Evolutionary conservation across 2,329 filamentous ascomycete species (phyloP), one percentile per base, ranked within the genome.

Genomic region (Paraconiothyrium sp.): DNA sequence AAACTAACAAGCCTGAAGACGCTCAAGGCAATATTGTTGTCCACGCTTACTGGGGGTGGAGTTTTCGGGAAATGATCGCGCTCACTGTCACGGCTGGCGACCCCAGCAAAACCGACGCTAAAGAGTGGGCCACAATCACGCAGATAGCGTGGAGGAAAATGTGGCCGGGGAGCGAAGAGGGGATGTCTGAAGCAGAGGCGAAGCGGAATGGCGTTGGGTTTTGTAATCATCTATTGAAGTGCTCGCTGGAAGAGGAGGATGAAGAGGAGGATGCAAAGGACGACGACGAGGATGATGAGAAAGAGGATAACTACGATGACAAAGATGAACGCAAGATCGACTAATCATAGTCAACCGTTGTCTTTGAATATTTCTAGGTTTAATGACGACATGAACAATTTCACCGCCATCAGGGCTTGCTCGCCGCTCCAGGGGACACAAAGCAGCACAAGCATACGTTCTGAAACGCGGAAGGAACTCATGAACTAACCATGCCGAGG

Each of bases 111-210:
- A 60, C 51, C 20, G 64, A 64, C 41, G 54, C 39, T 16, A 60
- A 60, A 57, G 61, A 66, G 32, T 66, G 61, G 63, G 63, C 54
- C 55, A 66, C 56, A 37, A 62, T 66, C 54, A 55, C 56, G 20
- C 61, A 57, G 43, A 64, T 64, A 60, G 60, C 57, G 51, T 66
- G 64, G 64, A 62, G 59, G 30, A 54, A 20, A 50, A 54, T 62
- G 59, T 34, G 47, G 24, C 20, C 41, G 20, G 59, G 57, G 52
- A 34, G 14, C 27, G 37, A 32, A 41, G 22, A 44, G 58, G 20
- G 41, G 22, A 44, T 62, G 20, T 50, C 56, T 32, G 64, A 66
- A 58, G 34, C 58, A 49, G 57, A 66, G 57, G 64, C 61, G 24
- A 66, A 66, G 59, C 34, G 10, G 14, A 58, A 48, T n/a, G 54